Evolutionary conservation across 768 basidiomycete species (phyloP), one percentile per base, ranked within the genome.

Genomic region (Coprinopsis cinerea): DNA sequence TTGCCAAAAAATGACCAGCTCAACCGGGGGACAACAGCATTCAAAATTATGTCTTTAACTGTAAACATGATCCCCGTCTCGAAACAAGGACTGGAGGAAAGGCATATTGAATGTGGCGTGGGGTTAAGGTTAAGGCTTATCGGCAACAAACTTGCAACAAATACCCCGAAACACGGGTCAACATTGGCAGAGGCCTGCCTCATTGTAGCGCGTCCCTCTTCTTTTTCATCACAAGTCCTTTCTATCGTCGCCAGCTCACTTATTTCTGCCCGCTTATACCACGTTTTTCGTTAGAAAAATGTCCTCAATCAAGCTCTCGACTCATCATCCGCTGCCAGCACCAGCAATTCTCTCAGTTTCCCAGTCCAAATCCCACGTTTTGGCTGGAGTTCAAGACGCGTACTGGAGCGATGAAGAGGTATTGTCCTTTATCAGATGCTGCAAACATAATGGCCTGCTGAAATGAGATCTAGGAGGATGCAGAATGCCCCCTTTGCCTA

Each of bases 401-500:
- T 92, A 92, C 64, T 92, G 90, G 90, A 92, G 89, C 66, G 90
- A 92, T 68, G 90, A 92, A 67, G 90, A 92, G 62, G 78, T 55
- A 32, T 46, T 17, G 28, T 43, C 36, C 36, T 39, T 18, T 54
- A 32, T 49, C 30, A 30, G 55, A 44, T 49, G n/a, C 13, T 23
- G 17, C 22, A 10, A 37, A 37, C 28, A 53, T 46, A 55, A 54
- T 32, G 57, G 48, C 49, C 47, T 26, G 4, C 25, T 40, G 44
- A n/a, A 36, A 10, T 26, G 27, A 47, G n/a, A 40, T 55, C 1
- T 58, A 97, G 95, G 95, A 98, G 65, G 93, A 97, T 62, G 88
- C 89, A 54, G 96, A 98, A 61, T 99, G 96, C 71, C 92, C 96
- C 39, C 81, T 99, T 52, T 99, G 96, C 71, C 82, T 97, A 37